A percentile compares a stretch with the other conserved stretches of the same genome.
These are phyloP conservation scores for Cladorrhinum sp. DNA, from an alignment of 2,329 filamentous ascomycete genomes.

Conservation along the genomic window DNA sequence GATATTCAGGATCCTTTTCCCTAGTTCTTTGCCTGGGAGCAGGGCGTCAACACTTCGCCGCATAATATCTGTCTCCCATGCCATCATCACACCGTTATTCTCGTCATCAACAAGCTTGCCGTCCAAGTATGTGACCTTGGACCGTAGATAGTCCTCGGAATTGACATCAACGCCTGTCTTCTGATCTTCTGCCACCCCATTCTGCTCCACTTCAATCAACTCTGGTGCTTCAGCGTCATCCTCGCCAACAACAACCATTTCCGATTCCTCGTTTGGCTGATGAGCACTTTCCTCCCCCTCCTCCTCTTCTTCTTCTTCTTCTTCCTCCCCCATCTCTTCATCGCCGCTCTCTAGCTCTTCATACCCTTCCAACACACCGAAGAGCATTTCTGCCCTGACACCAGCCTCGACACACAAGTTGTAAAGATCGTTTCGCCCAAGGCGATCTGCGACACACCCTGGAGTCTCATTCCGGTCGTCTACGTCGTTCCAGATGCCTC, in stretches of 20 bases:
- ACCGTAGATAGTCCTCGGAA: slow-evolving; percentile 66
- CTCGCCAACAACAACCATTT: slow-evolving; percentile 24
- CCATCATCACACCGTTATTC: slow-evolving; percentile 89
- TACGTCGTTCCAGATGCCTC: slow-evolving; percentile 97
- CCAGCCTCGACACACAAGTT: slow-evolving; percentile 83
- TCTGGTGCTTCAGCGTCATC: slow-evolving; percentile 35
- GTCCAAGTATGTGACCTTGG: slow-evolving; percentile 60
- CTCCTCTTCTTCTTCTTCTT: slow-evolving; percentile 48
- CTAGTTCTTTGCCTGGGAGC: slow-evolving; percentile 41
- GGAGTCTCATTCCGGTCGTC: slow-evolving; percentile 85
- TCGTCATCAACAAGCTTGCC: slow-evolving; percentile 69
- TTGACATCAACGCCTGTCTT: slow-evolving; percentile 49
- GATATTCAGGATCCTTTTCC: slow-evolving; percentile 74
- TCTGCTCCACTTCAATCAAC: slow-evolving; percentile 26
- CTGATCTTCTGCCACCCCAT: slow-evolving; percentile 27
- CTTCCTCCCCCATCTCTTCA: slow-evolving; percentile 48
- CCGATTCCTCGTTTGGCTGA: slow-evolving; percentile 12
- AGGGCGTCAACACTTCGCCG: slow-evolving; percentile 68
- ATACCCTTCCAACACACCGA: slow-evolving; percentile 79
- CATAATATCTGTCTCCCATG: slow-evolving; percentile 89
- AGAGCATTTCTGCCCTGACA: slow-evolving; percentile 81
- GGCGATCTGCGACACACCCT: slow-evolving; percentile 72
- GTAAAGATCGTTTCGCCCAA: slow-evolving; percentile 72
- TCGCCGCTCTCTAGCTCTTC: slow-evolving; percentile 63
- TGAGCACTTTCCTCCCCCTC: slow-evolving; percentile 40